Evolutionary conservation across 2,329 filamentous ascomycete species (phyloP), one percentile per base, ranked within the genome.

Genomic region (Ophiostoma sp.): DNA sequence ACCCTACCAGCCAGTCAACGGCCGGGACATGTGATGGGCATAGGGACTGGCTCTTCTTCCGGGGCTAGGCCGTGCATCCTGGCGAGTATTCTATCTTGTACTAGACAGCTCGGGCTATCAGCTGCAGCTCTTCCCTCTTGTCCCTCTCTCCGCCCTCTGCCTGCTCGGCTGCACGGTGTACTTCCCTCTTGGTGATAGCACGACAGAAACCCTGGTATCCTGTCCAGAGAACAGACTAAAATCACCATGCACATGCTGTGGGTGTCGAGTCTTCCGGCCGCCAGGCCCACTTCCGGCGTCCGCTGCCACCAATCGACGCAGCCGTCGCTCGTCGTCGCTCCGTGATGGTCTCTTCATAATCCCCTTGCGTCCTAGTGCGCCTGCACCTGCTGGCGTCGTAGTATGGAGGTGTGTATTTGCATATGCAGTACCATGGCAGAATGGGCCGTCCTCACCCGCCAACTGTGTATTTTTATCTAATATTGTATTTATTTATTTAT

Each of bases 221-320:
- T 27, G 27, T 27, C 27, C 27, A 44, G 42, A 44, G 42, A 44
- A 12, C 42, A 44, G 42, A 44, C 11, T 12, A 12, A 27, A n/a
- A 55, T 55, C 49, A 55, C 18, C 55, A 44, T 44, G 42, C 42
- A 44, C 42, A 12, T 44, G 7, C 42, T 27, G 27, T 27, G 27
- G 27, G 27, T 27, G 42, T 44, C 42, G 42, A 40, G 55, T 16
- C 27, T 60, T 27, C 38, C 60, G 60, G 60, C 42, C 60, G 60
- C 16, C 16, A 42, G 60, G 60, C 16, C 60, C 58, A 62, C 58
- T 41, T 42, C 60, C 60, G 8, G 14, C 60, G 38, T 63, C 60
- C 60, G 5, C 16, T 63, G 60, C 11, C 60, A 63, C 60, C 60
- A 63, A 63, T 63, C 42, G 40, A 42, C 60, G 60, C 60, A 63